Base-by-base conservation (phyloP, 495 filamentous ascomycete species). In the Cenococcum geophilum region DNA sequence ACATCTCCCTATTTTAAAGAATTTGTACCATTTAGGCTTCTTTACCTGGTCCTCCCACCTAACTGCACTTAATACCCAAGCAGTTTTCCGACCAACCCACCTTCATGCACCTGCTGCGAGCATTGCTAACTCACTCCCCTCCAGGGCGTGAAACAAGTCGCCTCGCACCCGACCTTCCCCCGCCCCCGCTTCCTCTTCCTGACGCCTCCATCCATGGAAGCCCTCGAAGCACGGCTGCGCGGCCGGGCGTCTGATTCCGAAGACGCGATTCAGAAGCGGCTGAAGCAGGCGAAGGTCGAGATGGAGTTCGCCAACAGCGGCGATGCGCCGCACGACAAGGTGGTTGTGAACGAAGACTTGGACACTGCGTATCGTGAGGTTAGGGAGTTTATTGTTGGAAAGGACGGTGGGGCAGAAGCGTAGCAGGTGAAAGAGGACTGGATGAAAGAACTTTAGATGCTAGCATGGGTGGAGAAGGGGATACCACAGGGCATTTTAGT, bases 111-210 rank as follows among this genome's bases (percentile, higher is more conserved):
- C 6, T 32, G 2, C 27, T 32, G 27, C 27, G 27, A 32, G 27
- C 27, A 3, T 6, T 32, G 27, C 27, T 32, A 32, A 32, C 27
- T 6, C 27, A 32, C 27, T 32, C 27, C 27, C 6, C 6, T 32
- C 22, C 60, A 86, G 86, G 93, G 92, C 32, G 92, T 97, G 50
- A 97, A 97, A 76, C 93, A 97, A 77, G 89, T 98, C 60, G 89
- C 70, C 36, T 70, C 89, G 71, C 80, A 81, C 84, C 86, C 53
- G 77, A 83, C 71, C 79, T 95, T 66, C 78, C 84, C 60, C 88
- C 92, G 57, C 9, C 66, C 66, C 12, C 85, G 91, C 34, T 96
- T 88, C 72, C 71, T 96, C 57, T 97, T 97, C 72, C 78, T 97
- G 59, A 81, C 86, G 36, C 92, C 93, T 1, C 92, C 88, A 0